Percentiles rank a stretch among this genome's conserved stretches.
These are phyloP conservation scores for Alternaria panax DNA, from an alignment of 2,329 filamentous ascomycete genomes.

Conservation along the genomic window DNA sequence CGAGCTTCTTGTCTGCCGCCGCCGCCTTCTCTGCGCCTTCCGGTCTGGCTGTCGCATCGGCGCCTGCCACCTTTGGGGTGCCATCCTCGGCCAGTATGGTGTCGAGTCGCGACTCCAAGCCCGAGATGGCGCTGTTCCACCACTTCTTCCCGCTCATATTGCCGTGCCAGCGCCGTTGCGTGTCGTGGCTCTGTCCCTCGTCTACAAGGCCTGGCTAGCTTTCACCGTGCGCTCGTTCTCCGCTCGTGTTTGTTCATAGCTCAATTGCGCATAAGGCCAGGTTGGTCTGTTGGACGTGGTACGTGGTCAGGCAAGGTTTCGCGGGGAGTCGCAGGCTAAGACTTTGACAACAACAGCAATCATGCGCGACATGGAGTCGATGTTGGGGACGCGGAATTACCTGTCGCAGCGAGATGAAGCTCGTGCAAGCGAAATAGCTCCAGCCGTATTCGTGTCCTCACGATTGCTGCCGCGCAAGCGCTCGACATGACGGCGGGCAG, in stretches of 20 bases:
- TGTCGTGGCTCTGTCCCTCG: slow-evolving; percentile 1
- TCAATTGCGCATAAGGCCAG: slow-evolving; percentile 40
- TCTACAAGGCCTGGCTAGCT: slow-evolving; percentile 21
- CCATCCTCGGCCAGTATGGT: slow-evolving; percentile 86
- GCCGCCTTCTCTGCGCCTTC: slow-evolving; percentile 36
- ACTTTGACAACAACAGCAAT: slow-evolving; percentile 6
- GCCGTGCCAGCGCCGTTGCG: slow-evolving; percentile 7
- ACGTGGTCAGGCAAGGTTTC: slow-evolving; percentile 30
- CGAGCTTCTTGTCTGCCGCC: slow-evolving; percentile 39
- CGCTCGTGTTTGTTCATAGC: slow-evolving; percentile 43
- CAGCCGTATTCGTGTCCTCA: slow-evolving; percentile 27
- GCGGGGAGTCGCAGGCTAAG: slow-evolving; percentile 28
- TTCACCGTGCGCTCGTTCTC: slow-evolving; percentile 42
- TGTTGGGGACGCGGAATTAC: background rate
- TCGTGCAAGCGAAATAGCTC: background rate
- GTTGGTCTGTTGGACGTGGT: slow-evolving; percentile 30
- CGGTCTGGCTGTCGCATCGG: slow-evolving; percentile 47
- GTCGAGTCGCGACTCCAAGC: slow-evolving; percentile 91
- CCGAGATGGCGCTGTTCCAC: slow-evolving; percentile 81
- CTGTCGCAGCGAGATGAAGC: background rate
- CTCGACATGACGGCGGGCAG: slow-evolving; percentile 16
- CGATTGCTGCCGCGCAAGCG: slow-evolving; percentile 20
- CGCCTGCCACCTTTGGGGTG: slow-evolving; percentile 52
- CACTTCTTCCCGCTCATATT: slow-evolving; percentile 43
- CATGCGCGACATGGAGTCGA: background rate